Evolutionary conservation across 75 land plant genomes (phyloP).

Genomic region (Selaginella tamariscina): DNA sequence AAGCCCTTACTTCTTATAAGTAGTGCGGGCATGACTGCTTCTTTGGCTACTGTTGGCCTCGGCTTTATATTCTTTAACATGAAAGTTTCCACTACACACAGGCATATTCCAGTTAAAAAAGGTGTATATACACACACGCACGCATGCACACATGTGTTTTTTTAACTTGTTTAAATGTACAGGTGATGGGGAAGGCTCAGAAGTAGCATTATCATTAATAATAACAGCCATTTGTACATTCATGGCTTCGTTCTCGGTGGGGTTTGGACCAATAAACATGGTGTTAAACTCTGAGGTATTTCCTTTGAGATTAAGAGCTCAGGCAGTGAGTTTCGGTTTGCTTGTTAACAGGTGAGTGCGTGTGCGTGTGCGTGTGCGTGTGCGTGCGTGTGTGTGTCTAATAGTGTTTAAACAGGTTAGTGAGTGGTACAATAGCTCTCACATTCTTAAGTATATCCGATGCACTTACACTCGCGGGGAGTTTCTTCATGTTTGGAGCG

Average conservation of each 20-base stretch:
- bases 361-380: no score
- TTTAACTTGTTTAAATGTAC: not conserved
- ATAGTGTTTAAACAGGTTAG: no score
- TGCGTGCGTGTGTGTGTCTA: no score
- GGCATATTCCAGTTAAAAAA: not conserved
- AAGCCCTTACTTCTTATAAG: constrained; percentile 1
- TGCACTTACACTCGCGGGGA: constrained; percentile 48
- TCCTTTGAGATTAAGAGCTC: constrained; percentile 3
- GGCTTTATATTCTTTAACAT: constrained; percentile 1
- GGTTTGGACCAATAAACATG: constrained; percentile 3
- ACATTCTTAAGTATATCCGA: constrained; percentile 1
- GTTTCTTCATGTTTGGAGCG: constrained; percentile 45
- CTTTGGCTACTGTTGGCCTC: not conserved
- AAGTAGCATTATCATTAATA: not conserved
- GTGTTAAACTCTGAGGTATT: constrained; percentile 6
- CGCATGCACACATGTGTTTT: no score
- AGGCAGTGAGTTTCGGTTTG: not conserved
- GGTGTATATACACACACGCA: no score
- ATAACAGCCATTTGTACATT: not conserved
- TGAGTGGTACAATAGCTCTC: constrained; percentile 1
- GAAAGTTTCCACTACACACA: not conserved
- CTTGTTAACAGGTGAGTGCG: not conserved
- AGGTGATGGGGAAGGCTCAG: not conserved
- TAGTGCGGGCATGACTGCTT: not conserved
- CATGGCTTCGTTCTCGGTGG: constrained; percentile 9